Evolutionary conservation across 1,284 basidiomycete species (phyloP).

Genomic region (Ceratobasidium sp.): DNA sequence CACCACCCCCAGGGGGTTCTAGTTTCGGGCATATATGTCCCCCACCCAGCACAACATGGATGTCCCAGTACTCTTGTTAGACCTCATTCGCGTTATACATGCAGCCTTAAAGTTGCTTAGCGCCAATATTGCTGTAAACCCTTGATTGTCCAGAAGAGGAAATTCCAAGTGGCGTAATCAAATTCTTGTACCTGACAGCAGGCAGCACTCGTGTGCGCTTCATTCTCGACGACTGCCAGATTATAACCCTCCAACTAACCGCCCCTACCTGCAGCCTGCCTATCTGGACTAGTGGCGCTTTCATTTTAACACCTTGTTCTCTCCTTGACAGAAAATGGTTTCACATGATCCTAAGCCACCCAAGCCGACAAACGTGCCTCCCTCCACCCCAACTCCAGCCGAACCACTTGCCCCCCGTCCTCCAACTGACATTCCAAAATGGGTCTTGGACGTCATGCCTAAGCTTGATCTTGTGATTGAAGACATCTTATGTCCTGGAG

Average conservation of each 20-base stretch:
- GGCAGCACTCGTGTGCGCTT: not conserved
- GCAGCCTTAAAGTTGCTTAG: too few relatives aligned
- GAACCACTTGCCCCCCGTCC: conserved; percentile 17
- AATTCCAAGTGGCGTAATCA: conserved; percentile 10
- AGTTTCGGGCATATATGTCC: too few relatives aligned
- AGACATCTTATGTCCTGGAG: conserved; percentile 28
- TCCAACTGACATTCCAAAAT: conserved; percentile 13
- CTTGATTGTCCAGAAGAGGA: conserved; percentile 1
- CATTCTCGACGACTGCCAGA: not conserved
- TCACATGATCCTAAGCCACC: conserved; percentile 39
- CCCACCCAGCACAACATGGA: too few relatives aligned
- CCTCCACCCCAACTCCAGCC: not conserved
- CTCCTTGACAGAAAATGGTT: conserved; percentile 9
- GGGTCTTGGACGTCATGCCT: conserved; percentile 27
- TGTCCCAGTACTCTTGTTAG: too few relatives aligned
- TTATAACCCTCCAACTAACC: not conserved
- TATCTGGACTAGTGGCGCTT: not conserved
- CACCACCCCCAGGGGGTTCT: too few relatives aligned
- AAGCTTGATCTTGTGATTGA: conserved; percentile 32
- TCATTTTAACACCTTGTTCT: not conserved
- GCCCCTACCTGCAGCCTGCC: not conserved
- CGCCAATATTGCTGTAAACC: not conserved
- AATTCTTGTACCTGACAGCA: conserved; percentile 3
- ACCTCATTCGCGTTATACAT: too few relatives aligned
- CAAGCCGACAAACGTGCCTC: conserved; percentile 33